Base-by-base conservation (phyloP, 495 filamentous ascomycete species). In the Bombardia bombarda region DNA sequence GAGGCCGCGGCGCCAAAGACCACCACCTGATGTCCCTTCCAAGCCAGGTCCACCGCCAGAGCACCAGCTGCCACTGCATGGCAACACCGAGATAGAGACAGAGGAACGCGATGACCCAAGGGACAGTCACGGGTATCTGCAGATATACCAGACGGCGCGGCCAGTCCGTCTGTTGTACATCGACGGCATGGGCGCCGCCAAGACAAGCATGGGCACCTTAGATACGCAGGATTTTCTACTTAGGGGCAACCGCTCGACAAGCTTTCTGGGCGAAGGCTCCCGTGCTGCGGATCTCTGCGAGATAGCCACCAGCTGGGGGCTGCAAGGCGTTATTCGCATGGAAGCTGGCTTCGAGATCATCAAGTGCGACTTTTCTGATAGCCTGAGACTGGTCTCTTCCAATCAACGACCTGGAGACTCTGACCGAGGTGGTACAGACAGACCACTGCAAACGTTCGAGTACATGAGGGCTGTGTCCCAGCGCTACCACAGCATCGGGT, bases 281-380 rank as follows among this genome's bases (percentile, higher is more conserved):
- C 63, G 80, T 1, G 80, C 79, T 1, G 23, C 46, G 1, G 49
- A 61, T 0, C 55, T 81, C 2, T 84, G 82, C 51, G 53, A 54
- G 7, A 52, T 82, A 25, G 67, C 67, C 0, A 56, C 61, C 4
- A 41, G 66, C 9, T 82, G 71, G 73, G 60, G 67, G 1, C 65
- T 83, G 31, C 73, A 83, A 38, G 82, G 82, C 0, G 49, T 84
- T 16, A 49, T 86, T 1, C 70, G 80, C 13, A 83, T 82, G 76
- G 82, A 86, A 46, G 74, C 72, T 21, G 82, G 82, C 0, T 84
- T 84, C 40, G 82, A 84, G 57, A 62, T 86, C 31, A 81, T 86
- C 34, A 60, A 82, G n/a, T 86, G 82, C 55, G 56, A 76, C 24
- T 84, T 84, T 42, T 45, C 47, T 6, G 32, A 57, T 19, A 55